Percentiles rank a stretch among this genome's conserved stretches.
These are phyloP conservation scores for Saturnispora hagleri DNA, from an alignment of 805 yeast species.

Conservation along the genomic window DNA sequence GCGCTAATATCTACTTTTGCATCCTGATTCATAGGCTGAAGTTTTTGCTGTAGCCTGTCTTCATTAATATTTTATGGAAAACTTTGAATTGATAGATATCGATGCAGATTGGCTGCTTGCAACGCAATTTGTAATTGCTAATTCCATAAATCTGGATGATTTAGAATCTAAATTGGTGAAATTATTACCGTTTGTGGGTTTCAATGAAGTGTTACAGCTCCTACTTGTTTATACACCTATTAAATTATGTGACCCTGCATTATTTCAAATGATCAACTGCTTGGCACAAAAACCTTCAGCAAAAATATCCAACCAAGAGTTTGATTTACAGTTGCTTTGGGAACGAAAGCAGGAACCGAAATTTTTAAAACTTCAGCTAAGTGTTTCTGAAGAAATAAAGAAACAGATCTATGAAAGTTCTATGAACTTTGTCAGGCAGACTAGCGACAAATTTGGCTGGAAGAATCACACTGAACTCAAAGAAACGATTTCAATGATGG, in stretches of 20 bases:
- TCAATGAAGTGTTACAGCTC: background rate
- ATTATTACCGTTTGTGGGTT: background rate
- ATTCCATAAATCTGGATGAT: background rate
- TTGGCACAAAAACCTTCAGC: background rate
- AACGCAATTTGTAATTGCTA: conserved; percentile 1
- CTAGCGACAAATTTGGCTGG: conserved; percentile 4
- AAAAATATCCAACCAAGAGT: background rate
- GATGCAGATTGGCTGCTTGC: background rate
- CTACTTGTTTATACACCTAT: background rate
- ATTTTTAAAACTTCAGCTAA: background rate
- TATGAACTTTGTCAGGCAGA: background rate
- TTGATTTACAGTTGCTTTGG: background rate
- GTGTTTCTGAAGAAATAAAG: background rate
- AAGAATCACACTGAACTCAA: background rate
- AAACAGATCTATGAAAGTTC: background rate
- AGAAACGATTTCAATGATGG: conserved; percentile 14
- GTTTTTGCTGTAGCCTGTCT: background rate
- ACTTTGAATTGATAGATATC: background rate
- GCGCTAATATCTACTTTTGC: background rate
- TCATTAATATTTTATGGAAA: background rate
- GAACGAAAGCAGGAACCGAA: background rate
- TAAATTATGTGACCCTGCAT: background rate
- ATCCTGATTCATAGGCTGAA: too few species aligned
- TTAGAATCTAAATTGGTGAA: background rate
- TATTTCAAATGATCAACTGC: background rate